phyloP scores from a whole-genome alignment of 1,139 yeast species.

The Hemisphaericaspora subhashii region DNA sequence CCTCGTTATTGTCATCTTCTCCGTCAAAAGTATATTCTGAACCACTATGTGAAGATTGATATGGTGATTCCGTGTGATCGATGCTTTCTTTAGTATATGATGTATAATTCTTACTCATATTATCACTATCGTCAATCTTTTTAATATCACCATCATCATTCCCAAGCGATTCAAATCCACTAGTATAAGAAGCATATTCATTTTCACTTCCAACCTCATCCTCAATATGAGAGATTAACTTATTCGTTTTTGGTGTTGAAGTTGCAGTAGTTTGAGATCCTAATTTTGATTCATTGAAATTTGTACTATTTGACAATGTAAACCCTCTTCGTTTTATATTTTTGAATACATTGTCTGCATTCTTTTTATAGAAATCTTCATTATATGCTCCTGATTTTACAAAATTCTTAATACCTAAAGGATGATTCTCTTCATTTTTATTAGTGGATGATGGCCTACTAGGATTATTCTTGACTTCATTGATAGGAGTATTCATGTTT shows the following conservation, averaged over 20 bases:
- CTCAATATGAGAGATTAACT: slow-evolving; percentile 15
- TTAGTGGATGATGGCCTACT: too few species aligned
- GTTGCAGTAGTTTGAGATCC: slow-evolving; percentile 28
- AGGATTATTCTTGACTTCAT: neutral
- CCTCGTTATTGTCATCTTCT: slow-evolving; percentile 3
- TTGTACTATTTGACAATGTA: slow-evolving; percentile 9
- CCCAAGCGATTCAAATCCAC: slow-evolving; percentile 23
- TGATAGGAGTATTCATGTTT: slow-evolving; percentile 15
- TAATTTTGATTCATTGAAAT: slow-evolving; percentile 5
- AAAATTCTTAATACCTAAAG: slow-evolving; percentile 26
- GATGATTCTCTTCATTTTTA: too few species aligned
- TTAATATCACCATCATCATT: slow-evolving; percentile 15
- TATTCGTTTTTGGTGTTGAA: slow-evolving; percentile 37
- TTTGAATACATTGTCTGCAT: slow-evolving; percentile 42
- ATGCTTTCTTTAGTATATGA: slow-evolving; percentile 18
- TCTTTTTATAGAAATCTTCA: slow-evolving; percentile 36
- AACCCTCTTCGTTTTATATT: slow-evolving; percentile 40
- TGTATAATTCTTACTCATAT: slow-evolving; percentile 25
- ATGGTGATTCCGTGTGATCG: neutral
- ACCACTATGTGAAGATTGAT: neutral
- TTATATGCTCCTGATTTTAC: slow-evolving; percentile 34
- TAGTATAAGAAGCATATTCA: slow-evolving; percentile 38
- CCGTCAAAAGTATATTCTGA: slow-evolving; percentile 30
- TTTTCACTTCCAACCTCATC: slow-evolving; percentile 1
- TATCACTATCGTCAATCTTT: slow-evolving; percentile 5